A percentile compares a stretch with the other conserved stretches of the same genome.
These are phyloP conservation scores for Isoetes engelmannii DNA, from an alignment of 83 land plant genomes.

Conservation along the genomic window DNA sequence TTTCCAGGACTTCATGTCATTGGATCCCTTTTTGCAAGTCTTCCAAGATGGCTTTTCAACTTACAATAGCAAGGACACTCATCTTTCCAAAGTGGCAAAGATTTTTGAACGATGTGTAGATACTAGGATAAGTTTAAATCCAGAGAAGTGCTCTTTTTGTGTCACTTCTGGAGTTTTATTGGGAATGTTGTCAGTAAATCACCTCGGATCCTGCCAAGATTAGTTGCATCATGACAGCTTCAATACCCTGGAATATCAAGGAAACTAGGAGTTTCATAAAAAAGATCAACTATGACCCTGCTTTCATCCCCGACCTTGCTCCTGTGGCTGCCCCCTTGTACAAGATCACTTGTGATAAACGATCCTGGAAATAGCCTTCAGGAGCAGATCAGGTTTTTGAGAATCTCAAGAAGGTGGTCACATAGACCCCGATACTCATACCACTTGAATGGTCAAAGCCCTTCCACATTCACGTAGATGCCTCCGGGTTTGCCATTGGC, in stretches of 20 bases:
- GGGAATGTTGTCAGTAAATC: neutral
- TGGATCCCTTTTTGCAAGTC: no score
- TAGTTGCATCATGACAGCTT: neutral
- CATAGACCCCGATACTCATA: neutral
- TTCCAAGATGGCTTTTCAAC: neutral
- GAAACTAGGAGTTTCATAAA: neutral
- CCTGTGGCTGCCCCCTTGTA: no score
- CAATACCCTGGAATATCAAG: neutral
- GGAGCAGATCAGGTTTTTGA: neutral
- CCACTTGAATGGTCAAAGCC: no score
- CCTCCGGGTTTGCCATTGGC: slow-evolving; percentile 1
- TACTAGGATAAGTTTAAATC: neutral
- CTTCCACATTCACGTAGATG: neutral
- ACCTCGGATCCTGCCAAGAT: neutral
- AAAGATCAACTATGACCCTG: neutral
- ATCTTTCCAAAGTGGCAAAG: neutral
- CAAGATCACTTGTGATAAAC: no score
- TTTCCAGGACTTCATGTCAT: no score
- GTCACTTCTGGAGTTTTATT: neutral
- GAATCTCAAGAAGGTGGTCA: neutral
- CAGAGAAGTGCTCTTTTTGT: neutral
- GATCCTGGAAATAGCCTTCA: neutral
- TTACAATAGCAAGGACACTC: neutral
- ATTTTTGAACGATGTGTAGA: neutral
- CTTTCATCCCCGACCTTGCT: neutral